Evolutionary conservation across 1,139 yeast genomes (phyloP).

Genomic region (Debaryomycetaceae sp.): DNA sequence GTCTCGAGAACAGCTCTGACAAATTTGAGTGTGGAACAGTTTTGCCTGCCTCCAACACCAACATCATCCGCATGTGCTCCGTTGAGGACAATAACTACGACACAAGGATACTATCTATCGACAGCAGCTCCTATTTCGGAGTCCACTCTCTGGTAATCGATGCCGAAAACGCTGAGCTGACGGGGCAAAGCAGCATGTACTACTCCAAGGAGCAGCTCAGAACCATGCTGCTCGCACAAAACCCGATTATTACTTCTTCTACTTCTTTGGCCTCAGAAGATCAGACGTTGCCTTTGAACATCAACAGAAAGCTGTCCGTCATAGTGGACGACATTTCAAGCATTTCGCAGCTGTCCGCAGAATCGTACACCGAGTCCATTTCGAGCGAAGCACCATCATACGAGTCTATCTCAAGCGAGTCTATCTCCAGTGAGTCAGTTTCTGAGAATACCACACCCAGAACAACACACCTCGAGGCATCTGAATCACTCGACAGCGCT

Average conservation of each 20-base stretch:
- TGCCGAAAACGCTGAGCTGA: slow-evolving; percentile 21
- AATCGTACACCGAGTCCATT: slow-evolving; percentile 3
- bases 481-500: background rate
- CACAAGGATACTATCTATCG: slow-evolving; percentile 48
- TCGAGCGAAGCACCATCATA: background rate
- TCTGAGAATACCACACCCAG: background rate
- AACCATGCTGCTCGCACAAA: background rate
- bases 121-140: slow-evolving; percentile 54
- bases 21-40: slow-evolving; percentile 61
- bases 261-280: background rate
- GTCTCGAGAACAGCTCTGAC: slow-evolving; percentile 26
- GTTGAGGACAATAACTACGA: slow-evolving; percentile 24
- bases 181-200: slow-evolving; percentile 23
- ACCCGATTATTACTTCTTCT: background rate
- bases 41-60: slow-evolving; percentile 55
- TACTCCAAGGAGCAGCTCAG: slow-evolving; percentile 32
- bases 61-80: slow-evolving; percentile 42
- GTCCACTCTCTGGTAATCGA: slow-evolving; percentile 46
- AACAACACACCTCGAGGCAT: background rate
- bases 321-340: background rate
- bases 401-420: background rate
- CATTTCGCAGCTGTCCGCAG: slow-evolving; percentile 3
- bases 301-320: background rate
- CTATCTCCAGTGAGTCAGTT: background rate
- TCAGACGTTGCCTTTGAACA: background rate